A percentile compares a stretch with the other conserved stretches of the same genome.
Conservation (phyloP, 2,329 filamentous ascomycete species). For the Neonectria coccinea region DNA sequence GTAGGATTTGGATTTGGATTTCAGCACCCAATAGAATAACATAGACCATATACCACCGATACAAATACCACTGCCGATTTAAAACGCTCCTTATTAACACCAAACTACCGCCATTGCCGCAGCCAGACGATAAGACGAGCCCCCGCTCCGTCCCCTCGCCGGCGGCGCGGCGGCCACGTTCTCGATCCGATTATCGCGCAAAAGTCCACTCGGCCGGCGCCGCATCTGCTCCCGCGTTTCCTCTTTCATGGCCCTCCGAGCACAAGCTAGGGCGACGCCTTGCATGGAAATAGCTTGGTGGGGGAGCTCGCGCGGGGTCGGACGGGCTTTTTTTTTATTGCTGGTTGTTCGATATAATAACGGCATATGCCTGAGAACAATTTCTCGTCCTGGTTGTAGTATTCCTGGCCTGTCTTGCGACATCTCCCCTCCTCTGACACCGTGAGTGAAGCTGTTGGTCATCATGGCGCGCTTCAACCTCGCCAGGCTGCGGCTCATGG, state of each 20-base stretch:
- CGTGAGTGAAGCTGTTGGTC: conserved; percentile 3
- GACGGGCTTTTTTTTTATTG: not conserved
- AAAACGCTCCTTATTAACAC: not conserved
- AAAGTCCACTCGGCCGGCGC: conserved; percentile 3
- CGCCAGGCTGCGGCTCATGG: conserved; percentile 11
- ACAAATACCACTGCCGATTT: not conserved
- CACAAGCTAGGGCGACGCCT: conserved; percentile 5
- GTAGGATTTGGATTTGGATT: not conserved
- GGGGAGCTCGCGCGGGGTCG: not conserved
- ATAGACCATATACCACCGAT: not conserved
- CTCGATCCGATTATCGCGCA: conserved; percentile 13
- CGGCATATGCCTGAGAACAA: not conserved
- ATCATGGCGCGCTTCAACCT: conserved; percentile 40
- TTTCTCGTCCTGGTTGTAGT: not conserved
- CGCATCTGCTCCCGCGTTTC: conserved; percentile 6
- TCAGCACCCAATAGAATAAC: not conserved
- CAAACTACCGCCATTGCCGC: not conserved
- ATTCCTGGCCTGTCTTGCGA: not conserved
- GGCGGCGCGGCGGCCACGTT: conserved; percentile 20
- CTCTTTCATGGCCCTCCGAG: not conserved
- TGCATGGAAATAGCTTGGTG: not conserved
- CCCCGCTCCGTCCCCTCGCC: not conserved
- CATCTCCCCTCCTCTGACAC: not conserved
- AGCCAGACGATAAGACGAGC: not conserved
- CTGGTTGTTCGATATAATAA: not conserved